Percentiles rank a stretch among this genome's conserved stretches.
phyloP scores from a whole-genome alignment of 2,329 filamentous ascomycete genomes.

The Clonostachys sp. region DNA sequence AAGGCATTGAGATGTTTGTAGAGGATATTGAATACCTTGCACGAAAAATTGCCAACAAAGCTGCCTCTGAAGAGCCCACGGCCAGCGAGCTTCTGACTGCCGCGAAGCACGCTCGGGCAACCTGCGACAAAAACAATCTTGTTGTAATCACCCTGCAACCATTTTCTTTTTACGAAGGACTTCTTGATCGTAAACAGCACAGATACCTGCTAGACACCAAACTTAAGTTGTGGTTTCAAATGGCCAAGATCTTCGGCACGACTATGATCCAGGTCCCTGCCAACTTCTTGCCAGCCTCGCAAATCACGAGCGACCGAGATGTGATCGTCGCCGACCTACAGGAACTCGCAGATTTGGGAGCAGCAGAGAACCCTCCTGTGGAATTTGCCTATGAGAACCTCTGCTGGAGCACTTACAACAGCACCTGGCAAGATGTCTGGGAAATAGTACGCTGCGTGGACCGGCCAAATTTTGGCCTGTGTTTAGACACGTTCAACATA shows the following conservation, averaged over 20 bases:
- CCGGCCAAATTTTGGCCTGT: constrained; percentile 2
- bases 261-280: constrained; percentile 73
- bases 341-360: constrained; percentile 64
- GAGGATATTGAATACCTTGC: constrained; percentile 60
- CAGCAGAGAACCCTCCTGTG: constrained; percentile 48
- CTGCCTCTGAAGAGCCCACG: constrained; percentile 20
- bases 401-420: constrained; percentile 10
- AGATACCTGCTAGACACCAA: constrained; percentile 49
- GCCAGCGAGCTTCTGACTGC: constrained; percentile 27
- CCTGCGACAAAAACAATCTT: constrained; percentile 53
- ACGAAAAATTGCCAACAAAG: constrained; percentile 22
- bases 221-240: constrained; percentile 63
- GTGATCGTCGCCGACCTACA: constrained; percentile 59
- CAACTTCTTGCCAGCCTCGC: constrained; percentile 43
- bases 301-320: constrained; percentile 39
- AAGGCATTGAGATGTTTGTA: constrained; percentile 2
- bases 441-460: constrained; percentile 2
- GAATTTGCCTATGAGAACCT: constrained; percentile 46
- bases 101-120: constrained; percentile 37
- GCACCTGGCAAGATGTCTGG: constrained; percentile 20
- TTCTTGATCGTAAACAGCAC: constrained; percentile 57
- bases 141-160: constrained; percentile 67
- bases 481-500: constrained; percentile 45
- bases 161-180: constrained; percentile 74
- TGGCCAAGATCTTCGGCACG: constrained; percentile 60